Base-by-base conservation (phyloP, 164 flowering plant species). In the Akebia trifoliata region DNA sequence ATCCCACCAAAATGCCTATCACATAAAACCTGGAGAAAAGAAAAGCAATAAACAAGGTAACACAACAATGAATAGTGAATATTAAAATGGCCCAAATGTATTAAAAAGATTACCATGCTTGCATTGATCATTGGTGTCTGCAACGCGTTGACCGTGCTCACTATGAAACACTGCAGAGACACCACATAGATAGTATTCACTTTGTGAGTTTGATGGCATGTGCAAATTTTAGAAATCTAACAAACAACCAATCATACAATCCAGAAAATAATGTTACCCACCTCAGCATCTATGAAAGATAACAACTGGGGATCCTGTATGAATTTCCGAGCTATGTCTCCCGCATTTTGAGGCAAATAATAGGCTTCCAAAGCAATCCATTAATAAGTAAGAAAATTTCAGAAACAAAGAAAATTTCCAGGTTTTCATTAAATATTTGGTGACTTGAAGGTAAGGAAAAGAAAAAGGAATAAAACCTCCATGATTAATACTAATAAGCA, bases 71-170 rank as follows among this genome's bases (percentile, higher is more conserved):
- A 50, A n/a, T n/a, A n/a, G n/a, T n/a, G n/a, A n/a, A 39, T 24
- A 38, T 52, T 43, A 46, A 14, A 38, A 35, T 28, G n/a, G 31
- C 12, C 28, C 30, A 49, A 49, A 43, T 42, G 37, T 34, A 55
- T 42, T 8, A 42, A 56, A 22, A 22, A 50, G 50, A 68, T 70
- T 80, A 90, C 99, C 97, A 93, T 84, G 78, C 92, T 73, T 50
- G 99, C 99, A 73, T 93, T 93, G 67, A 93, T 93, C 92, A 90
- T 84, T 65, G 99, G 99, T 48, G 99, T 93, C 64, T 76, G 88
- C 72, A 83, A 70, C 57, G 96, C 96, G 71, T 83, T 87, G 48
- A 90, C 92, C 5, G 97, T 93, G 78, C 99, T 93, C 72, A 90
- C 99, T 31, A 93, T 90, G 58, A 90, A 93, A 76, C 99, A 93